Percentiles rank a stretch among this genome's conserved stretches.
phyloP scores from a whole-genome alignment of 768 basidiomycete genomes.

The Psilocybe subaeruginosa region DNA sequence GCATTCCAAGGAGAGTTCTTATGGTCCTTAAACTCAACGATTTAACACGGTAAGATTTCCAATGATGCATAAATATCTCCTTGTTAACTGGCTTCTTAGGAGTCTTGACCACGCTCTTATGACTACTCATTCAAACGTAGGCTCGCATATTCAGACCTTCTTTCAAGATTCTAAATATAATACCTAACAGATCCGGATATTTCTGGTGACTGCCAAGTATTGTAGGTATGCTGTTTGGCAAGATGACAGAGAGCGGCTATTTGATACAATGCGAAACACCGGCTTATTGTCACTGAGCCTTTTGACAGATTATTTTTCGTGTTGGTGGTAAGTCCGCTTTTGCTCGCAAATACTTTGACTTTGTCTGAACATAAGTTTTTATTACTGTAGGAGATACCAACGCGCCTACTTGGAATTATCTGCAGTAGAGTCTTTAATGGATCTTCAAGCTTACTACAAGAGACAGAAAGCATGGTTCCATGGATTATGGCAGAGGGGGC shows the following conservation, averaged over 20 bases:
- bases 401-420: conserved; percentile 50
- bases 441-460: conserved; percentile 57
- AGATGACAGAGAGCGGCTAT: conserved; percentile 57
- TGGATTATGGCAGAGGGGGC: conserved; percentile 60
- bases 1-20: conserved; percentile 80
- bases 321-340: conserved; percentile 66
- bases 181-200: conserved; percentile 71
- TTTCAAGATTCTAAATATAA: background rate
- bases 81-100: conserved; percentile 36
- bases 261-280: conserved; percentile 46
- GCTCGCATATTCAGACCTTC: conserved; percentile 14
- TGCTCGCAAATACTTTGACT: background rate
- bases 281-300: conserved; percentile 55
- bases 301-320: conserved; percentile 50
- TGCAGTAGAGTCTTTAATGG: conserved; percentile 64
- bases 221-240: conserved; percentile 82
- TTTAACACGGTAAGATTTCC: conserved; percentile 63
- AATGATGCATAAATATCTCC: background rate
- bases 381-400: conserved; percentile 56
- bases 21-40: conserved; percentile 90
- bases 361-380: background rate
- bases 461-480: conserved; percentile 65
- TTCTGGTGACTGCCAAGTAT: conserved; percentile 89
- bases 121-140: conserved; percentile 83
- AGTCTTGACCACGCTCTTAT: conserved; percentile 82